A percentile compares a stretch with the other conserved stretches of the same genome.
These are phyloP conservation scores for Candida nemodendra DNA, from an alignment of 805 yeast genomes.

Conservation along the genomic window DNA sequence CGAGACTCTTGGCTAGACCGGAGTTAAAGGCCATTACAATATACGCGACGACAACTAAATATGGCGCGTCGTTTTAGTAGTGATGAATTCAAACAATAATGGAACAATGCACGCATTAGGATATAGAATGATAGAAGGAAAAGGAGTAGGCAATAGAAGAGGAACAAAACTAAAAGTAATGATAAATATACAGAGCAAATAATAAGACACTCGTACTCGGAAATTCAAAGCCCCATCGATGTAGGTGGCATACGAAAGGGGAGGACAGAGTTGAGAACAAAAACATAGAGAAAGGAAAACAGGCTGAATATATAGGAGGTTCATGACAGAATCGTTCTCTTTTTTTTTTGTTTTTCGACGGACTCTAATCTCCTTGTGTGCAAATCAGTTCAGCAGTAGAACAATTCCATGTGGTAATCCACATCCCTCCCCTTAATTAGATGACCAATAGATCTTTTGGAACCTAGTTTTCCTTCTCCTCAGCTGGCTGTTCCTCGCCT, in stretches of 20 bases:
- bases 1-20: too few species aligned
- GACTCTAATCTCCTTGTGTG: slow-evolving; percentile 5
- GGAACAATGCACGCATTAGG: slow-evolving; percentile 7
- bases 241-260: background rate
- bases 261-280: background rate
- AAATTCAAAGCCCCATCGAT: background rate
- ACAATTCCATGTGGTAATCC: background rate
- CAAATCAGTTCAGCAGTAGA: slow-evolving; percentile 1
- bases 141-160: slow-evolving; percentile 3
- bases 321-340: too few species aligned
- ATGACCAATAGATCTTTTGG: background rate
- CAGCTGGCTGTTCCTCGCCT: slow-evolving; percentile 5
- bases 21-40: too few species aligned
- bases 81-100: too few species aligned
- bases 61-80: too few species aligned
- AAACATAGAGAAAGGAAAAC: too few species aligned
- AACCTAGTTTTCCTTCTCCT: slow-evolving; percentile 13
- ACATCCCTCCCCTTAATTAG: slow-evolving; percentile 1
- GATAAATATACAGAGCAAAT: slow-evolving; percentile 12
- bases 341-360: too few species aligned
- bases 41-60: too few species aligned
- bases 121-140: slow-evolving; percentile 1
- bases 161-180: slow-evolving; percentile 5
- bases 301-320: too few species aligned
- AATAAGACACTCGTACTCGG: slow-evolving; percentile 9